phyloP scores from a whole-genome alignment of 2,329 filamentous ascomycete genomes.

The Penicillium digitatum region DNA sequence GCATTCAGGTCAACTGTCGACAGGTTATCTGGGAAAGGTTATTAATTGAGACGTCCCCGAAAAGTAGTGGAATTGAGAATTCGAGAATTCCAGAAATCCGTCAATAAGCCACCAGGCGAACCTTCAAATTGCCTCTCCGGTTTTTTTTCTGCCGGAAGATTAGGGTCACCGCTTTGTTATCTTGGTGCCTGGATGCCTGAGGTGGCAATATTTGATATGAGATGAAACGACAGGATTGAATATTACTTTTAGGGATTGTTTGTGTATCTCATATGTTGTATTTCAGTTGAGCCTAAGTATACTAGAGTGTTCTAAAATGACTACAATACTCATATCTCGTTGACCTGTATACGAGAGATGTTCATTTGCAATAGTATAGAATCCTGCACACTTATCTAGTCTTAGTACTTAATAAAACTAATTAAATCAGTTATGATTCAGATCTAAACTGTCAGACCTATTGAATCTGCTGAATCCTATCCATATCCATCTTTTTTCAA shows the following conservation, averaged over 20 bases:
- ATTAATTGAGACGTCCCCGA: background rate
- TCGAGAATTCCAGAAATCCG: background rate
- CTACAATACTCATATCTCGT: background rate
- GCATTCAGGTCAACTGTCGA: slow-evolving; percentile 30
- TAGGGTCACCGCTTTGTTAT: slow-evolving; percentile 13
- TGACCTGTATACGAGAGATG: background rate
- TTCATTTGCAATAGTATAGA: background rate
- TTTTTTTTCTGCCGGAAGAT: slow-evolving; percentile 16
- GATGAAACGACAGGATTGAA: background rate
- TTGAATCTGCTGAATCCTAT: background rate
- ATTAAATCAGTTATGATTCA: background rate
- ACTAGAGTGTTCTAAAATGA: no score
- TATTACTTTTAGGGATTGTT: background rate
- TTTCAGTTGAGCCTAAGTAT: background rate
- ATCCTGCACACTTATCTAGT: background rate
- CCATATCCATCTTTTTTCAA: background rate
- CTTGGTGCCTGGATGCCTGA: slow-evolving; percentile 1
- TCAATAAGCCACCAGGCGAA: background rate
- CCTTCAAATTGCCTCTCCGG: background rate
- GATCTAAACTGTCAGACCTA: background rate
- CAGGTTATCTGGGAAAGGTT: background rate
- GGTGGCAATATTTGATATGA: background rate
- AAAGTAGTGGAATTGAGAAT: background rate
- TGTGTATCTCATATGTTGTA: background rate
- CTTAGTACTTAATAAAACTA: background rate